A percentile compares a stretch with the other conserved stretches of the same genome.
phyloP scores from a whole-genome alignment of 1,139 yeast genomes.

The Waltiozyma sp. region DNA sequence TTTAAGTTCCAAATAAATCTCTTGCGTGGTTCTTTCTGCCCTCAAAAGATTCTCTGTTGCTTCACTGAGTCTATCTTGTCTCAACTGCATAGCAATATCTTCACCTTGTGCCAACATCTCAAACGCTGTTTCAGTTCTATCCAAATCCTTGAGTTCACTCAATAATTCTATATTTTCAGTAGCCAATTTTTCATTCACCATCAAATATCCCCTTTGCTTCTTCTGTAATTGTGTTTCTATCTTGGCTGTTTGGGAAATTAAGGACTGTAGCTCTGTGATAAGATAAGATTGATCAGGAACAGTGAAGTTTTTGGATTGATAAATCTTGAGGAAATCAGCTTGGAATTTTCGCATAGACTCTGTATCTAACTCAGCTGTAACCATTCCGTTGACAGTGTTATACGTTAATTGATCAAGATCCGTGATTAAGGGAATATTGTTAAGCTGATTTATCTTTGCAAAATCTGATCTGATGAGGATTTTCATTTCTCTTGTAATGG shows the following conservation, averaged over 20 bases:
- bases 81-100: constrained; percentile 20
- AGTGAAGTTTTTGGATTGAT: constrained; percentile 2
- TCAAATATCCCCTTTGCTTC: constrained; percentile 26
- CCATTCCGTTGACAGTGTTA: constrained; percentile 22
- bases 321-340: constrained; percentile 5
- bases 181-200: constrained; percentile 21
- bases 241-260: constrained; percentile 23
- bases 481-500: constrained; percentile 29
- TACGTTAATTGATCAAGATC: constrained; percentile 32
- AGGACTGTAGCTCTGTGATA: constrained; percentile 12
- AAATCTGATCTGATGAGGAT: constrained; percentile 39
- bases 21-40: constrained; percentile 29
- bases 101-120: constrained; percentile 23
- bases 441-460: constrained; percentile 19
- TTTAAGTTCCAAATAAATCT: constrained; percentile 20
- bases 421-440: constrained; percentile 22
- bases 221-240: constrained; percentile 25
- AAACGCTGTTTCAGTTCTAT: constrained; percentile 19
- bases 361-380: constrained; percentile 20
- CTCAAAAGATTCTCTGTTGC: constrained; percentile 29
- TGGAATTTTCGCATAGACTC: constrained; percentile 8
- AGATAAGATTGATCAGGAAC: constrained; percentile 10
- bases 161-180: constrained; percentile 20
- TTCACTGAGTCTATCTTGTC: constrained; percentile 27
- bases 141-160: constrained; percentile 20